These are phyloP conservation scores for Priceomyces castillae DNA, from an alignment of 805 yeast genomes.

Conservation along the genomic window DNA sequence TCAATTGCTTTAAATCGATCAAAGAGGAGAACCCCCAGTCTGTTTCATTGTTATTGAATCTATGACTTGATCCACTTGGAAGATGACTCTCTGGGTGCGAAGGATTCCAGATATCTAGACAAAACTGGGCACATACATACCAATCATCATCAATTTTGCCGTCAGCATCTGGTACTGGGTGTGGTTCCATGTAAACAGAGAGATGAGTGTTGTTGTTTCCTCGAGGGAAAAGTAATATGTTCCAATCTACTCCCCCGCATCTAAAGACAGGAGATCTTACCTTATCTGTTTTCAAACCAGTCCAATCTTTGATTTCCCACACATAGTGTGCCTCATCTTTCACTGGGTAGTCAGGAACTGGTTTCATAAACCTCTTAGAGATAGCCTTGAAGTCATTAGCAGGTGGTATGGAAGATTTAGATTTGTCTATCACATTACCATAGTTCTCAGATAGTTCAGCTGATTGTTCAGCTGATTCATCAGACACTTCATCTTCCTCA, in stretches of 20 bases:
- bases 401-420: constrained; percentile 12
- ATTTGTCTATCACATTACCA: constrained; percentile 3
- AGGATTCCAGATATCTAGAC: constrained; percentile 82
- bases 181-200: constrained; percentile 81
- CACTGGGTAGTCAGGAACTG: constrained; percentile 39
- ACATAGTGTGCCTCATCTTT: constrained; percentile 35
- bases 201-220: constrained; percentile 58
- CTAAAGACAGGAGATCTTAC: constrained; percentile 48
- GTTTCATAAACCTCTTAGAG: constrained; percentile 34
- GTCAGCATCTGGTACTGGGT: constrained; percentile 37
- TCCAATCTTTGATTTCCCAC: constrained; percentile 55
- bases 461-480: constrained; percentile 1
- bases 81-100: constrained; percentile 58
- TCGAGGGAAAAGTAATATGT: constrained; percentile 70
- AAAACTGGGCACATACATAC: constrained; percentile 92
- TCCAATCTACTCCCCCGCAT: constrained; percentile 66
- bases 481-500: constrained; percentile 9
- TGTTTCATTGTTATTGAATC: constrained; percentile 71
- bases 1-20: constrained; percentile 52
- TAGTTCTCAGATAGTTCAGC: constrained; percentile 3
- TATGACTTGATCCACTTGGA: constrained; percentile 65
- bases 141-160: constrained; percentile 50
- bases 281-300: constrained; percentile 36
- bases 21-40: constrained; percentile 97
- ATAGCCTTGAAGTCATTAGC: constrained; percentile 32